Percentiles rank a stretch among this genome's conserved stretches.
These are phyloP conservation scores for Misopates orontium DNA, from an alignment of 257 asterid species.

Conservation along the genomic window DNA sequence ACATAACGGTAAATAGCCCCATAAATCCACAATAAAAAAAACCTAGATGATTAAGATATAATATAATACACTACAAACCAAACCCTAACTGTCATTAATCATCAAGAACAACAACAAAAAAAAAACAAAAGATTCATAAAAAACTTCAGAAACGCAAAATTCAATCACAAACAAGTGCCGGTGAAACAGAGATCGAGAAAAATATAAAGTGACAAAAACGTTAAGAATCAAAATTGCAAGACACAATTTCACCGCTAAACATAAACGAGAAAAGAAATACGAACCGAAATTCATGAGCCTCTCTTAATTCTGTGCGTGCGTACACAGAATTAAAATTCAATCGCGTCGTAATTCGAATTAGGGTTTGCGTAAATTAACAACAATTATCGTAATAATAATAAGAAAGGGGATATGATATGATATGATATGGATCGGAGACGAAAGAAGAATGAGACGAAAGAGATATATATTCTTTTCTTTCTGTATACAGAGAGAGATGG, in stretches of 20 bases:
- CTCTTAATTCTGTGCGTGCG: background rate
- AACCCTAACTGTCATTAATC: background rate
- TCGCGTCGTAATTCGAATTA: no score
- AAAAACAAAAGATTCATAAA: background rate
- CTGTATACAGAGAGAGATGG: no score
- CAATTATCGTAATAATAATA: no score
- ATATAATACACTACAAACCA: no score
- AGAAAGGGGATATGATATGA: no score
- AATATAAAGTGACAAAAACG: no score
- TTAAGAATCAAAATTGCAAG: background rate
- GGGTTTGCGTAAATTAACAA: no score
- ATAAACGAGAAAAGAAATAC: background rate
- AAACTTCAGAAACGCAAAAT: no score
- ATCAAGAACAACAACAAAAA: background rate
- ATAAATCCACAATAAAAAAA: background rate
- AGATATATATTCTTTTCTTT: no score
- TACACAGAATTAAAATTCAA: background rate
- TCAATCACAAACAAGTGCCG: background rate
- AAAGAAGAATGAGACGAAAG: no score
- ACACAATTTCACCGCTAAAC: background rate
- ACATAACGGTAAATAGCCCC: background rate
- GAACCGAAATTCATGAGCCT: constrained; percentile 7
- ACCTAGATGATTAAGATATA: background rate
- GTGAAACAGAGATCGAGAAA: constrained; percentile 1
- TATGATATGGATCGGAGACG: no score